A percentile compares a stretch with the other conserved stretches of the same genome.
Evolutionary conservation across 306 rosid genomes (phyloP).

Genomic region (Cucurbita maxima): DNA sequence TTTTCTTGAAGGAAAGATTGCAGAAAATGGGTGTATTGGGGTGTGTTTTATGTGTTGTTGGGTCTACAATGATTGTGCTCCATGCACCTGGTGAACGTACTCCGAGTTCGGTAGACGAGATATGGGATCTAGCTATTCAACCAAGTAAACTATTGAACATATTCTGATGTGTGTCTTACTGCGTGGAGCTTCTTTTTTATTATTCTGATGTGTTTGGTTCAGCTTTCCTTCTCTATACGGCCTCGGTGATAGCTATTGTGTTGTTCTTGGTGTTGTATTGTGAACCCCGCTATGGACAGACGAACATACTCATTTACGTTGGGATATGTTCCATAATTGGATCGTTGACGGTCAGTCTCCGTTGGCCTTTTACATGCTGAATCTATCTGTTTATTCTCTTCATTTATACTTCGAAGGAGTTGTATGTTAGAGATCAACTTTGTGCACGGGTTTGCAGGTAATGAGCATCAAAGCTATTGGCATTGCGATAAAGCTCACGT

Average conservation of each 20-base stretch:
- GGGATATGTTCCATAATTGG: constrained; percentile 78
- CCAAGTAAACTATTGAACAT: constrained; percentile 36
- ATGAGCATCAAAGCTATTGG: constrained; percentile 88
- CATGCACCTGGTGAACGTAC: constrained; percentile 58
- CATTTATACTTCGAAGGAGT: neutral
- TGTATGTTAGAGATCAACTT: neutral
- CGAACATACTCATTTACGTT: constrained; percentile 49
- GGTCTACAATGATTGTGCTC: constrained; percentile 61
- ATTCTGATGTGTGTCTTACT: neutral
- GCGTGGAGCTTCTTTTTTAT: neutral
- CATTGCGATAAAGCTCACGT: constrained; percentile 68
- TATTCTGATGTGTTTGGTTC: constrained; percentile 11
- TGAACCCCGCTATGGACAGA: constrained; percentile 70
- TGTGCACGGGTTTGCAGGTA: constrained; percentile 31
- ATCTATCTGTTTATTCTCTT: neutral
- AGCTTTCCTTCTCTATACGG: constrained; percentile 71
- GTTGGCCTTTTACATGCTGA: neutral
- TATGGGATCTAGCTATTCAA: constrained; percentile 75
- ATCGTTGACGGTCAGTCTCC: constrained; percentile 57
- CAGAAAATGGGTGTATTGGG: constrained; percentile 81
- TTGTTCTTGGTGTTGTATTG: constrained; percentile 51
- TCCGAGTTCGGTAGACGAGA: constrained; percentile 46
- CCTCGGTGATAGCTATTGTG: constrained; percentile 43
- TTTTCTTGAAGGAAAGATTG: constrained; percentile 64
- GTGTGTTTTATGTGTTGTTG: constrained; percentile 71